A percentile compares a stretch with the other conserved stretches of the same genome.
These are phyloP conservation scores for Raphanus raphanistrum DNA, from an alignment of 345 rosid genomes.

Conservation along the genomic window DNA sequence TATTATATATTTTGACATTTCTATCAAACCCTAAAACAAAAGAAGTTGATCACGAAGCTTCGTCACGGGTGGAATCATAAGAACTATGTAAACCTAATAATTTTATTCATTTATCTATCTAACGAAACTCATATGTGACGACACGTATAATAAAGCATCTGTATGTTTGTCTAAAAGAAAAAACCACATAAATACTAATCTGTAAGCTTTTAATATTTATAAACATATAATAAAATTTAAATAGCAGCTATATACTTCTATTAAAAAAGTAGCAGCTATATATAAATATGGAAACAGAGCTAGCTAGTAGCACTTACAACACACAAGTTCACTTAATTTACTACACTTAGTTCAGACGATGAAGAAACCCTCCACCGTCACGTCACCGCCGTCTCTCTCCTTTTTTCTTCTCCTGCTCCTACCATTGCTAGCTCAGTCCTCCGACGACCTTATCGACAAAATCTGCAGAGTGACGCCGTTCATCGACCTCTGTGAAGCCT, in stretches of 20 bases:
- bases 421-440: slow-evolving; percentile 19
- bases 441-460: slow-evolving; percentile 47
- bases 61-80: slow-evolving; percentile 28
- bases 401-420: slow-evolving; percentile 24
- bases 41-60: slow-evolving; percentile 33
- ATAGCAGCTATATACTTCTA: too few species aligned
- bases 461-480: slow-evolving; percentile 82
- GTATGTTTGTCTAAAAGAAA: neutral
- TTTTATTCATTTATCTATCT: neutral
- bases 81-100: neutral
- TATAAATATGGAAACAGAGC: too few species aligned
- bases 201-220: slow-evolving; percentile 18
- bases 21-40: neutral
- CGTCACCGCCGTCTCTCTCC: slow-evolving; percentile 21
- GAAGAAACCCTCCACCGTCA: slow-evolving; percentile 23
- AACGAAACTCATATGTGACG: neutral
- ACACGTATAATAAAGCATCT: slow-evolving; percentile 25
- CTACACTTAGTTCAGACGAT: slow-evolving; percentile 2
- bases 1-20: neutral
- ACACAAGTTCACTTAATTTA: too few species aligned
- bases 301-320: too few species aligned
- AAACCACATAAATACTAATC: neutral
- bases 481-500: slow-evolving; percentile 53
- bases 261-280: too few species aligned
- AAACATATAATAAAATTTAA: too few species aligned